These are phyloP conservation scores for Fraxinus anomala DNA, from an alignment of 257 asterid species.

Conservation along the genomic window DNA sequence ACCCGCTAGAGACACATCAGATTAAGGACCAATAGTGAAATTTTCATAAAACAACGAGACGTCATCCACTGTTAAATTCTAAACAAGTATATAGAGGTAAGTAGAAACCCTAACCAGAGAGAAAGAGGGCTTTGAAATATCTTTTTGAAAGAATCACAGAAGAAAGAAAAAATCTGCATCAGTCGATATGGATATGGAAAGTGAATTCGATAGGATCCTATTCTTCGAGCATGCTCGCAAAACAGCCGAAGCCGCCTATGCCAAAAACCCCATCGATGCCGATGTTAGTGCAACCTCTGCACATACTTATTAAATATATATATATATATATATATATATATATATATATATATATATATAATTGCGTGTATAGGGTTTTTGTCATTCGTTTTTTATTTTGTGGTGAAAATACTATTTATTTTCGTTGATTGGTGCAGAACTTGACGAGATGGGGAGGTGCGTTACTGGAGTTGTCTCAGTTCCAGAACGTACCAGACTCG, in stretches of 20 bases:
- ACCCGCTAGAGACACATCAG: no score
- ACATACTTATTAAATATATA: no score
- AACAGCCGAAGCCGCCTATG: conserved; percentile 21
- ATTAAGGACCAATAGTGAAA: no score
- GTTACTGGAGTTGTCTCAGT: conserved; percentile 47
- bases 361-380: neutral
- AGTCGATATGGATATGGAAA: conserved; percentile 19
- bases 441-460: conserved; percentile 54
- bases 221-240: conserved; percentile 25
- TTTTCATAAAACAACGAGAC: neutral
- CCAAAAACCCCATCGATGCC: conserved; percentile 19
- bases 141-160: neutral
- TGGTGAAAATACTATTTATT: neutral
- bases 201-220: conserved; percentile 14
- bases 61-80: neutral
- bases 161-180: neutral
- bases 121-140: neutral
- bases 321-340: no score
- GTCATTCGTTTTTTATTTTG: neutral
- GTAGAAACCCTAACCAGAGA: neutral
- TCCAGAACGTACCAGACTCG: conserved; percentile 38
- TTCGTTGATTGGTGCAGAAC: conserved; percentile 35
- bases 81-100: neutral
- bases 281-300: conserved; percentile 2
- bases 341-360: neutral